These are phyloP conservation scores for Eucalyptus regnans DNA, from an alignment of 345 rosid species.

Conservation along the genomic window DNA sequence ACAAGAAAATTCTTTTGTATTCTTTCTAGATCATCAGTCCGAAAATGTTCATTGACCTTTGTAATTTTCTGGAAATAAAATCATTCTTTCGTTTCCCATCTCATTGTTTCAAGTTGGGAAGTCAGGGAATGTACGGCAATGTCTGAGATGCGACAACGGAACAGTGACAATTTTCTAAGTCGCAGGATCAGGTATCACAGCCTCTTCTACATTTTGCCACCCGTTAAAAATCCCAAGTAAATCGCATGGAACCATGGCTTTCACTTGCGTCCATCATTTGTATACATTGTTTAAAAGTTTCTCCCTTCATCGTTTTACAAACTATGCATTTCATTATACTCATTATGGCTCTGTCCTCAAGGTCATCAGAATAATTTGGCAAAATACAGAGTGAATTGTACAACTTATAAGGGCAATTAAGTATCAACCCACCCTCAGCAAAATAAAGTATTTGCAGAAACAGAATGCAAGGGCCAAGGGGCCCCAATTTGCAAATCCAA, in stretches of 20 bases:
- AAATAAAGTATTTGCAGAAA: neutral
- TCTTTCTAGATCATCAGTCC: conserved; percentile 5
- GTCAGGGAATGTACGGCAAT: neutral
- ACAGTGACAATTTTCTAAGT: neutral
- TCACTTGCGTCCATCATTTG: neutral
- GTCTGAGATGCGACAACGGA: neutral
- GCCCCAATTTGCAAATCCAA: neutral
- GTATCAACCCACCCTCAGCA: neutral
- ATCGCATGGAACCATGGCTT: neutral
- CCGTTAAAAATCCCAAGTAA: neutral
- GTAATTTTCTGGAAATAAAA: conserved; percentile 26
- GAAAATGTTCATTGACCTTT: conserved; percentile 7
- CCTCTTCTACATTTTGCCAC: neutral
- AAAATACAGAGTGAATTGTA: neutral
- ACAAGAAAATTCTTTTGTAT: conserved; percentile 34
- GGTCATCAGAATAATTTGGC: neutral
- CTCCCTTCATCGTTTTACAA: neutral
- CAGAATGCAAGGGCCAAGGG: neutral
- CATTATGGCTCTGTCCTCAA: neutral
- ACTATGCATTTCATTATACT: neutral
- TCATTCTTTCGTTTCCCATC: neutral
- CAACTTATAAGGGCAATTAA: neutral
- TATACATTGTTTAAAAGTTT: neutral
- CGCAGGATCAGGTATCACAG: neutral
- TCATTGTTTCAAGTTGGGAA: neutral